A percentile compares a stretch with the other conserved stretches of the same genome.
phyloP scores from a whole-genome alignment of 2,329 filamentous ascomycete genomes.

The Trichoderma sp. region DNA sequence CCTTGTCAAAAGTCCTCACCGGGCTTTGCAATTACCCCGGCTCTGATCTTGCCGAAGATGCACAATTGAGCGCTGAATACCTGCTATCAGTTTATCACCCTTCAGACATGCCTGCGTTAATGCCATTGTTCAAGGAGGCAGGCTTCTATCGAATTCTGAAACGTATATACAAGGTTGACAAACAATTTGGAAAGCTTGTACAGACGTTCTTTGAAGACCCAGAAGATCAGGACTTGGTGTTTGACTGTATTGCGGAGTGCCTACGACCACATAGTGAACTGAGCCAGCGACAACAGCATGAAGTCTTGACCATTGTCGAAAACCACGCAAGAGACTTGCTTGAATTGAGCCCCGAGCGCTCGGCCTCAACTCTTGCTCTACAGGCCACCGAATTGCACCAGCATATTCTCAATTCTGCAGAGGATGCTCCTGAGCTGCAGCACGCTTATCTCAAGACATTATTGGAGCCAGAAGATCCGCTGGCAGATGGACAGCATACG shows the following conservation, averaged over 20 bases:
- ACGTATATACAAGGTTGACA: conserved; percentile 76
- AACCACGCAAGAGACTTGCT: conserved; percentile 65
- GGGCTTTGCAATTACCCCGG: conserved; percentile 84
- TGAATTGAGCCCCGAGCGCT: conserved; percentile 60
- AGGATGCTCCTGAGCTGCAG: conserved; percentile 61
- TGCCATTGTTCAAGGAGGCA: conserved; percentile 74
- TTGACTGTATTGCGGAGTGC: conserved; percentile 74
- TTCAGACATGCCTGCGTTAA: conserved; percentile 70
- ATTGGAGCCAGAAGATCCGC: conserved; percentile 57
- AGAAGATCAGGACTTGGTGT: conserved; percentile 71
- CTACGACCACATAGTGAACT: conserved; percentile 63
- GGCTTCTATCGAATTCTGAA: conserved; percentile 91
- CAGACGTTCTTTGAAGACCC: conserved; percentile 82
- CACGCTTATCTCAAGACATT: conserved; percentile 75
- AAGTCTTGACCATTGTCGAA: conserved; percentile 66
- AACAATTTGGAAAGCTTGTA: conserved; percentile 74
- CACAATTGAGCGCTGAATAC: conserved; percentile 95
- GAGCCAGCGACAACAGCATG: conserved; percentile 65
- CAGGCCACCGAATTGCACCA: conserved; percentile 64
- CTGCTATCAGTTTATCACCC: conserved; percentile 91
- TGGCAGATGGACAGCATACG: conserved; percentile 31
- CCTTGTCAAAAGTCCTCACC: conserved; percentile 74
- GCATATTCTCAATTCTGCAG: conserved; percentile 60
- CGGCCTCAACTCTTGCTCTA: conserved; percentile 63
- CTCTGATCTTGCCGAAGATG: conserved; percentile 80